Evolutionary conservation across 2,329 filamentous ascomycete species (phyloP), one percentile per base, ranked within the genome.

Genomic region (Raffaelea arxii): DNA sequence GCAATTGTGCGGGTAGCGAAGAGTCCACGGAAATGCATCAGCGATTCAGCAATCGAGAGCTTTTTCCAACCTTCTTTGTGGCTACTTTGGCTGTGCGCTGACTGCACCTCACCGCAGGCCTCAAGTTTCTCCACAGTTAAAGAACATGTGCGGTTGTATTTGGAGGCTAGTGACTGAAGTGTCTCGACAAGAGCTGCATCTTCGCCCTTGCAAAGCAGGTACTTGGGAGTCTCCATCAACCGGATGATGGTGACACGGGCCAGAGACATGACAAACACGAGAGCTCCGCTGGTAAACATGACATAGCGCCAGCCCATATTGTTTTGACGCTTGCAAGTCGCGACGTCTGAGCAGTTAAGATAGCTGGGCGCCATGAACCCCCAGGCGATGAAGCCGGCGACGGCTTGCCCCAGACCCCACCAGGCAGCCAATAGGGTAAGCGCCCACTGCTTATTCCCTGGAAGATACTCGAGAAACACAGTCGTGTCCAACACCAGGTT

Each of bases 401-500:
- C 59, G 4, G 69, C 62, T 53, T 72, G 68, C 3, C 71, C 71
- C 6, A 74, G 41, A 0, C 68, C 69, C 68, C 70, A 74, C 71
- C 72, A 73, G 21, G 67, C 68, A 2, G 80, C 78, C 59, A 83
- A 68, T n/a, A 78, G 65, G 1, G 77, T 82, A 14, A 82, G 56
- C 18, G 83, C 68, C 78, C 79, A 85, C 57, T 84, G 79, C 56
- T 78, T 69, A 44, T 72, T 68, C 18, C 72, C 58, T 0, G 69
- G 68, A 6, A 71, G 56, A 47, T 66, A 71, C 51, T 72, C 69
- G 23, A 72, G 60, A 45, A 71, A 69, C 32, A 71, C 65, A 4
- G 68, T 68, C 4, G 78, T 81, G 52, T 83, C 79, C 2, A 84
- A 62, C 1, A 84, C 74, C 19, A 84, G 60, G 52, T 80, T 83